Base-by-base conservation (phyloP, 768 basidiomycete genomes). In the Amanita jacksonii region DNA sequence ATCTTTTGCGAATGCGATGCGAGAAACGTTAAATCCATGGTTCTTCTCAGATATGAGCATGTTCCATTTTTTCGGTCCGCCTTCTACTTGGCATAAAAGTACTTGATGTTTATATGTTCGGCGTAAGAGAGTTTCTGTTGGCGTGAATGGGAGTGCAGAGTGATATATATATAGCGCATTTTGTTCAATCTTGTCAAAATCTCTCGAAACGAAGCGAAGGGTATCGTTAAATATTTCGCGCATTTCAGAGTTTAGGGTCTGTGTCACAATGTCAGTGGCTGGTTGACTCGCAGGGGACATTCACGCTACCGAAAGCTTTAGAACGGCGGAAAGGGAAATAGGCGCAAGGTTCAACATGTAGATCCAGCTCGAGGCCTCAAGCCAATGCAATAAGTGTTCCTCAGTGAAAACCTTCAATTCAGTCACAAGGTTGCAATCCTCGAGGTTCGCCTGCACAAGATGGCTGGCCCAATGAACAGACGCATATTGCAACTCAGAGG, bases 81-180 rank as follows among this genome's bases (percentile, higher is more conserved):
- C 47, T 45, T 35, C 7, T 7, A 19, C 18, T n/a, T 19, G n/a
- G 15, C n/a, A 19, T 28, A 28, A n/a, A 8, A 31, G 8, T n/a
- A 8, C 8, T n/a, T 19, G 34, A 7, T 35, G 27, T 12, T 12
- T 28, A 28, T 28, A 6, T 5, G 6, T n/a, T 35, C 10, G 8
- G 22, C 15, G 43, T 36, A 43, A 40, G 28, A 43, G 24, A 28
- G 47, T 41, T 36, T 37, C 31, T 38, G 12, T 39, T 22, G 38
- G 38, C 12, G 38, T 39, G 38, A 39, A 39, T 15, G 22, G 19
- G 7, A 39, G 24, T 6, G 38, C 38, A 16, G 38, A 18, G 13
- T 22, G 13, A 23, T 39, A 39, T 5, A 20, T 22, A 27, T 39
- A 19, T 5, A 27, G 22, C 8, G 38, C 22, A 6, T 8, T 5